Evolutionary conservation across 129 eudicot genomes (phyloP), one percentile per base, ranked within the genome.

Genomic region (Lactuca saligna): DNA sequence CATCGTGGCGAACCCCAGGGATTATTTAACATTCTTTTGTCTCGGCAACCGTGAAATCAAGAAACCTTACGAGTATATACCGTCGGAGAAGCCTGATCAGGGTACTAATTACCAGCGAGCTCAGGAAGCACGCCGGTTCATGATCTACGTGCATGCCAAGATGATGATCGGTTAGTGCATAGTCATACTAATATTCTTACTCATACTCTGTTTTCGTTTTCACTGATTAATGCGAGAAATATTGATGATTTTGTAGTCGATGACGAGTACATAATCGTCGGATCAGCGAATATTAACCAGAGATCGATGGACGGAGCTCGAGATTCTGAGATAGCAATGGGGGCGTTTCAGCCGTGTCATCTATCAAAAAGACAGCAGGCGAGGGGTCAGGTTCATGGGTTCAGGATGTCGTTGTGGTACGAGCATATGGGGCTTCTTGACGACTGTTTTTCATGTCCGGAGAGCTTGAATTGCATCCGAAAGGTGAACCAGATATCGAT

Each of bases 321-420:
- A 41, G 95, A 91, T 73, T 81, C 97, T 0, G 97, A 91, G 70
- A 91, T 91, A 17, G 97, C 97, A 1, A 91, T 91, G 97, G 95
- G 97, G 66, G 97, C 86, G 2, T 91, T 75, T 83, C 97, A 91
- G 67, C 90, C 95, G 2, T 75, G 81, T 38, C 95, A 90, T 68
- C 69, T 87, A 8, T 54, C 87, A 0, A 73, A 63, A 68, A 41
- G 66, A 33, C 75, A 81, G 35, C 83, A 84, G 25, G 89, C 89
- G 1, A 82, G 95, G 76, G 97, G 95, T 15, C 84, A 90, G 9
- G 58, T 90, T 62, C 79, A 87, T 10, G 89, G 91, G 11, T 90
- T 90, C 39, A 69, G 97, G 15, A 84, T 90, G 91, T 80, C 95
- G 1, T 70, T 90, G 29, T 90, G 95, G 97, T 87, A 87, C 34